These are phyloP conservation scores for Didymella keratinophila DNA, from an alignment of 2,329 filamentous ascomycete genomes.

Conservation along the genomic window DNA sequence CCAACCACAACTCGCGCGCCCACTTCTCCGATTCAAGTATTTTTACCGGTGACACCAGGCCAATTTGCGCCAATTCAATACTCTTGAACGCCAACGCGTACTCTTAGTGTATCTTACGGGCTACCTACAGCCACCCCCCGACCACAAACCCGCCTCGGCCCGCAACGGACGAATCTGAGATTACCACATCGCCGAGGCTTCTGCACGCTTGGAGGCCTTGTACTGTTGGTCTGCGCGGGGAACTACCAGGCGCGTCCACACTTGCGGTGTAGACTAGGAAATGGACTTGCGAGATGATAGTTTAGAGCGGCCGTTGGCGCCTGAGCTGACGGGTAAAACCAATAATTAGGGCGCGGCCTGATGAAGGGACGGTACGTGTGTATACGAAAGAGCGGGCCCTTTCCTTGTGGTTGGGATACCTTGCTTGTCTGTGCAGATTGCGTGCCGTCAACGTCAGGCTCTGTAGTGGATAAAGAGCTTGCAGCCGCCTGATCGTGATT, in stretches of 20 bases:
- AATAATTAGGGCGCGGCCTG: constrained; percentile 3
- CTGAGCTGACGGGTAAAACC: not conserved
- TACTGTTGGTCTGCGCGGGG: constrained; percentile 1
- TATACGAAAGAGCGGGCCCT: not conserved
- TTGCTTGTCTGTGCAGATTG: constrained; percentile 6
- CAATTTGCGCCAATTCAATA: constrained; percentile 9
- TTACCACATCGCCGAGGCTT: constrained; percentile 13
- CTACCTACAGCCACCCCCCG: not conserved
- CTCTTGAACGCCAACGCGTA: constrained; percentile 3
- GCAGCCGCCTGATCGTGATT: not conserved
- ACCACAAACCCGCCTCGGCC: not conserved
- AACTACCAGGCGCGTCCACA: not conserved
- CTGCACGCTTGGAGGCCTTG: constrained; percentile 5
- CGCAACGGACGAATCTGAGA: constrained; percentile 9
- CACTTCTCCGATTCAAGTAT: constrained; percentile 5
- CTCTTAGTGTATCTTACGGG: constrained; percentile 3
- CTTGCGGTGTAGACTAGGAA: constrained; percentile 6
- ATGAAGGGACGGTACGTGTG: not conserved
- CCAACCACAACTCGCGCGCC: not conserved
- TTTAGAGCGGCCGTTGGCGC: constrained; percentile 6
- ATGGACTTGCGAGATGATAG: not conserved
- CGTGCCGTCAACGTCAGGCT: constrained; percentile 3
- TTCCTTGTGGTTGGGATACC: constrained; percentile 11
- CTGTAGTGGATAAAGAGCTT: constrained; percentile 12
- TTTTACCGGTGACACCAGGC: constrained; percentile 10